phyloP scores from a whole-genome alignment of 495 filamentous ascomycete genomes.

The Mytilinidion resinicola region DNA sequence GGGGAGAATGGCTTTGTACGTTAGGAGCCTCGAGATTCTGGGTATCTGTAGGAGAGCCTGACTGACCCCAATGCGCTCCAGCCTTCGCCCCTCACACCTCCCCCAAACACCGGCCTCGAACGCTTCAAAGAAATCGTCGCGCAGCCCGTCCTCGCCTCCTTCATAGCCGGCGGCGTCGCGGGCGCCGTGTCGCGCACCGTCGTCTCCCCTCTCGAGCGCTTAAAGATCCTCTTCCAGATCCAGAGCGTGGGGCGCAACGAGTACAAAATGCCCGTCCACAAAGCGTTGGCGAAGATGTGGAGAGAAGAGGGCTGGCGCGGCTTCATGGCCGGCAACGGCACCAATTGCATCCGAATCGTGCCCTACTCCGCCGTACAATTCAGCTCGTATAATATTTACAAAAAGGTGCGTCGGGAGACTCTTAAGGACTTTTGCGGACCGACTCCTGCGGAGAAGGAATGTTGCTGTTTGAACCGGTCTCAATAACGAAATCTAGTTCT shows the following conservation, averaged over 20 bases:
- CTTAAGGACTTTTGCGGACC: neutral
- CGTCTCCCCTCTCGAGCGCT: slow-evolving; percentile 86
- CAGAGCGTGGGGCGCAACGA: slow-evolving; percentile 86
- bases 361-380: slow-evolving; percentile 98
- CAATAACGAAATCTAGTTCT: slow-evolving; percentile 48
- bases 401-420: slow-evolving; percentile 56
- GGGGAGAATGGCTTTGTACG: slow-evolving; percentile 10
- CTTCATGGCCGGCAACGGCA: slow-evolving; percentile 95
- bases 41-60: neutral
- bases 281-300: slow-evolving; percentile 90
- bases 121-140: slow-evolving; percentile 40
- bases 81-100: slow-evolving; percentile 10
- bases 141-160: slow-evolving; percentile 82
- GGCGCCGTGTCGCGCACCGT: slow-evolving; percentile 96
- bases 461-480: neutral
- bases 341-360: slow-evolving; percentile 96
- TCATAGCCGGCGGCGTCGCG: slow-evolving; percentile 91
- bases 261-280: slow-evolving; percentile 83
- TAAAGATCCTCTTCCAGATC: slow-evolving; percentile 96
- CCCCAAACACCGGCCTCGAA: slow-evolving; percentile 9
- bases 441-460: neutral
- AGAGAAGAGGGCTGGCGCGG: slow-evolving; percentile 92
- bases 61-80: neutral
- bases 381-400: slow-evolving; percentile 95
- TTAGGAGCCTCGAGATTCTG: neutral